These are phyloP conservation scores for Insectozyma bohioensis DNA, from an alignment of 1,139 yeast species.

Conservation along the genomic window DNA sequence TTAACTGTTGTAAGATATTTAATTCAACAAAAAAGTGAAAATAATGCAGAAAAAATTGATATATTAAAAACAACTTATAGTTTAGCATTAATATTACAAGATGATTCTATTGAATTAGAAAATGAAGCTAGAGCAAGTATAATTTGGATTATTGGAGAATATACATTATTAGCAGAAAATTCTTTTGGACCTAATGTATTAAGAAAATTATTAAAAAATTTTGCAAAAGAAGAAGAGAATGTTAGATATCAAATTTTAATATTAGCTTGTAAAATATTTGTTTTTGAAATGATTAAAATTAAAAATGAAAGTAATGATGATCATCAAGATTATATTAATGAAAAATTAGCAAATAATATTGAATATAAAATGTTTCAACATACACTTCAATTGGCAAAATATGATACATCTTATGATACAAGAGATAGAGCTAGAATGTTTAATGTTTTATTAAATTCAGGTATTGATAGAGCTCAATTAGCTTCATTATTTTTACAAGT, in stretches of 20 bases:
- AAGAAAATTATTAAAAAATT: slow-evolving; percentile 54
- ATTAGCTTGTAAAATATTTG: slow-evolving; percentile 71
- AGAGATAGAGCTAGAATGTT: slow-evolving; percentile 85
- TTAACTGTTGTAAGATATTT: slow-evolving; percentile 69
- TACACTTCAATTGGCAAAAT: slow-evolving; percentile 64
- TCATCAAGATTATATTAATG: slow-evolving; percentile 17
- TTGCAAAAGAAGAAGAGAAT: slow-evolving; percentile 53
- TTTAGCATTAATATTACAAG: slow-evolving; percentile 33
- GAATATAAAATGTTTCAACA: slow-evolving; percentile 60
- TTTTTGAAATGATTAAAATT: slow-evolving; percentile 47
- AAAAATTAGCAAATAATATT: slow-evolving; percentile 26
- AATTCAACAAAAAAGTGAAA: slow-evolving; percentile 54
- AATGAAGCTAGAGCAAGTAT: slow-evolving; percentile 75
- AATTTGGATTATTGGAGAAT: slow-evolving; percentile 91
- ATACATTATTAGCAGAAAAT: slow-evolving; percentile 42
- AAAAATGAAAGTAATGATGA: slow-evolving; percentile 23
- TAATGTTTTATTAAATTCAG: slow-evolving; percentile 45
- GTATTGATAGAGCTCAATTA: slow-evolving; percentile 46
- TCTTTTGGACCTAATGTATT: slow-evolving; percentile 75
- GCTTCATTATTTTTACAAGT: slow-evolving; percentile 80
- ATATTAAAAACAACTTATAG: slow-evolving; percentile 36
- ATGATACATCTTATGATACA: slow-evolving; percentile 74
- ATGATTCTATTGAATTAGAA: slow-evolving; percentile 27
- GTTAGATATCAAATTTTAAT: slow-evolving; percentile 74
- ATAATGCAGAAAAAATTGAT: slow-evolving; percentile 24